Evolutionary conservation across 2,329 filamentous ascomycete species (phyloP), one percentile per base, ranked within the genome.

Genomic region (Chaetomiaceae sp.): DNA sequence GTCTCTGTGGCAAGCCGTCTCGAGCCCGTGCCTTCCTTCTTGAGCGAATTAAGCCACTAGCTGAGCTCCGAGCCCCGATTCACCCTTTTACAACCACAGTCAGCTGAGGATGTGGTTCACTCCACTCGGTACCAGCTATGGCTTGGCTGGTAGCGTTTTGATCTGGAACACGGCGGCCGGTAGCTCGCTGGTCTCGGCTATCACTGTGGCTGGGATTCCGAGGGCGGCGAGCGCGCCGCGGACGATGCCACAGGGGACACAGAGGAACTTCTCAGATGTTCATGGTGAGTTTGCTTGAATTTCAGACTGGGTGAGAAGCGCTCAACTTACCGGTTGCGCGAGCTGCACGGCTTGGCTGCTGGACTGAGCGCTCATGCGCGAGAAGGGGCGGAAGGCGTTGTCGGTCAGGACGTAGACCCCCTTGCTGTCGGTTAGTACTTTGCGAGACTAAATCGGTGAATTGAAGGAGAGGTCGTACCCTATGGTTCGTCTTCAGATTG

Each of bases 331-430:
- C 55, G 86, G 84, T 62, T 94, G 87, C 20, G 89, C 89, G 58
- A 82, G 76, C 17, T 77, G 69, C 39, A 90, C 76, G 14, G 84
- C 86, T 62, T 88, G 83, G 10, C 83, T 82, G 33, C 84, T 79
- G 15, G 80, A 73, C 58, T 91, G 84, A 54, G 89, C 86, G 60
- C 86, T 91, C 90, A 97, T 96, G 39, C 89, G 79, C 29, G 82
- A 78, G 56, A 98, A 84, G 0, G 91, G 90, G 39, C 88, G 84
- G 70, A 98, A 98, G 9, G 84, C 74, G 63, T 89, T 89, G 68
- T 98, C 93, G 12, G 91, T 97, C 42, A 98, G 72, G 35, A 98
- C 93, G 66, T 96, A 98, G 56, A 97, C 89, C 41, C 93, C 93
- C 83, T 88, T 49, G 10, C 3, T 14, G 40, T 18, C 51, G 38